Evolutionary conservation across 225 moss, liverwort and hornwort genomes (phyloP), one percentile per base, ranked within the genome.

Genomic region (Bryoerythrophyllum caledonicum): DNA sequence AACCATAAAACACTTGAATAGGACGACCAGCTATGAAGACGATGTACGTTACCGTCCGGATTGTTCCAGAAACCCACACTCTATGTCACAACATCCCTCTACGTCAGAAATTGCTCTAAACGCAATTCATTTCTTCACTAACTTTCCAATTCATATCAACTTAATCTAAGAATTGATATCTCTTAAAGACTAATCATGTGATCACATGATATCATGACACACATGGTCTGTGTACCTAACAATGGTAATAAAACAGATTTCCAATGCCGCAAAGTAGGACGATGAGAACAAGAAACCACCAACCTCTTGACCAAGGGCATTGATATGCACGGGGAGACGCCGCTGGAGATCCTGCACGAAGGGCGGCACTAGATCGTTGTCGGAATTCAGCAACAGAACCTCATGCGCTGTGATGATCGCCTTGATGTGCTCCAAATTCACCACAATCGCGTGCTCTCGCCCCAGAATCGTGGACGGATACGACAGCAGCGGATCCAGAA

Each of bases 381-480:
- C 91, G 10, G 90, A 94, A 80, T 99, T 91, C 26, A 99, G 83
- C 48, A 99, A 63, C 65, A 99, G 78, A 77, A 99, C 99, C 82
- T 95, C 99, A 77, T 95, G 93, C n/a, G 99, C 99, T 10, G 99
- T 99, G 49, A 99, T 99, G 64, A 99, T 99, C 40, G 99, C 99
- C 78, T 95, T 99, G 32, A 87, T 87, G 52, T 87, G 87, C 81
- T 87, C 87, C 84, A 87, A 73, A 27, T 87, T 87, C 74, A 99
- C 91, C 37, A 99, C 99, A 38, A 99, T 99, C n/a, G 99, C 99
- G 38, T 93, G 90, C 88, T 99, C 99, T 71, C 99, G 89, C 19
- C 99, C 99, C 77, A 99, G 60, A 72, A 99, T 99, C 28, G 95
- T 99, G 21, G 99, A 99, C 2, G 99, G 99, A 63, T 95, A 99